A percentile compares a stretch with the other conserved stretches of the same genome.
Conservation (phyloP, 768 basidiomycete genomes). For the Dacryopinax primogenitus region DNA sequence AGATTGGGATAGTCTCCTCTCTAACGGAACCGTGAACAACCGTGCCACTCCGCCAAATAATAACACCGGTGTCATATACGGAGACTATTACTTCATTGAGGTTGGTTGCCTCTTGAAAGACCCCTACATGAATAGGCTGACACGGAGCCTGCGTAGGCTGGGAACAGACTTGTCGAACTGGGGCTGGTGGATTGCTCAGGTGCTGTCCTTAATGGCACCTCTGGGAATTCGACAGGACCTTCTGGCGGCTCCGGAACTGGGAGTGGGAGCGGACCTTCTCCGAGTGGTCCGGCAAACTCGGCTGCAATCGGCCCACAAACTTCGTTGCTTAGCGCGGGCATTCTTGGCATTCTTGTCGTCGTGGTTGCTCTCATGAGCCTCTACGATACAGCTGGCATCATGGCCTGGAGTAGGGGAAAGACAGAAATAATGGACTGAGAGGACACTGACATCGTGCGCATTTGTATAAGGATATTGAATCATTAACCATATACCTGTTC, state of each 20-base stretch:
- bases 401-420: too few relatives aligned
- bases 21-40: constrained; percentile 52
- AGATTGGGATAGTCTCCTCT: constrained; percentile 49
- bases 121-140: too few relatives aligned
- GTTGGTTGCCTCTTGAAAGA: neutral
- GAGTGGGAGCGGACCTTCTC: neutral
- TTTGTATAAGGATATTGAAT: too few relatives aligned
- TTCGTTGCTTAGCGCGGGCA: neutral
- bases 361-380: neutral
- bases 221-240: too few relatives aligned
- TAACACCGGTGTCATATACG: constrained; percentile 50
- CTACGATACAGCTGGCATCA: too few relatives aligned
- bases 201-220: neutral
- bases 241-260: neutral
- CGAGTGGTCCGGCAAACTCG: neutral
- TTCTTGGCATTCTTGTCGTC: neutral
- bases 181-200: constrained; percentile 8
- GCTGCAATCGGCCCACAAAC: neutral
- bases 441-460: too few relatives aligned
- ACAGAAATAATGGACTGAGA: too few relatives aligned
- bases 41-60: constrained; percentile 38
- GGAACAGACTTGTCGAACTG: constrained; percentile 11
- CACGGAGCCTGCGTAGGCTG: constrained; percentile 11
- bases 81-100: constrained; percentile 50
- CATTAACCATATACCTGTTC: too few relatives aligned